These are phyloP conservation scores for Annulohypoxylon moriforme DNA, from an alignment of 495 filamentous ascomycete species.

Conservation along the genomic window DNA sequence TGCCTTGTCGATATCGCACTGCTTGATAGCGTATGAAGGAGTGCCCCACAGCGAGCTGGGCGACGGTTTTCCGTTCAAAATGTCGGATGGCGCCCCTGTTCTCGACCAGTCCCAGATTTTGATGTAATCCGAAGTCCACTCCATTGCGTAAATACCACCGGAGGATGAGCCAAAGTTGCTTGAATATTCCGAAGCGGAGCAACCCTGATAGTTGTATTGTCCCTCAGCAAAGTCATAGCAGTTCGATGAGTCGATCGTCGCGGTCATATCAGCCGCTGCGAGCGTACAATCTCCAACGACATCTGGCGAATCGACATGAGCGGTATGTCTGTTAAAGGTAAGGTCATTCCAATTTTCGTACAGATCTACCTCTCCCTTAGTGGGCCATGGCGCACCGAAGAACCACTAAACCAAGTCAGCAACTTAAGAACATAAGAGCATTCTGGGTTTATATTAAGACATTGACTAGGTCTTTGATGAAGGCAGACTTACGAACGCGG, in stretches of 20 bases:
- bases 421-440: neutral
- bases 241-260: slow-evolving; percentile 60
- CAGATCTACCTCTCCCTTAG: slow-evolving; percentile 86
- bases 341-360: slow-evolving; percentile 84
- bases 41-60: slow-evolving; percentile 68
- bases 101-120: slow-evolving; percentile 81
- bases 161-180: slow-evolving; percentile 70
- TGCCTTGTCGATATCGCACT: slow-evolving; percentile 57
- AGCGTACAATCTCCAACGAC: slow-evolving; percentile 70
- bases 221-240: slow-evolving; percentile 61
- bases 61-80: slow-evolving; percentile 69
- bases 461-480: neutral
- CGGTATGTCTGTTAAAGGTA: slow-evolving; percentile 71
- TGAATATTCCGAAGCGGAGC: slow-evolving; percentile 55
- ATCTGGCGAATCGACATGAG: slow-evolving; percentile 73
- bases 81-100: slow-evolving; percentile 54
- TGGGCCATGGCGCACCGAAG: slow-evolving; percentile 79
- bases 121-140: slow-evolving; percentile 73
- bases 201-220: slow-evolving; percentile 52
- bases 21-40: slow-evolving; percentile 55
- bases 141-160: slow-evolving; percentile 79
- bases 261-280: slow-evolving; percentile 57
- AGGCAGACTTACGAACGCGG: slow-evolving; percentile 54
- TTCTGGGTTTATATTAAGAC: neutral
- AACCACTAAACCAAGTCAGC: slow-evolving; percentile 64